Base-by-base conservation (phyloP, 1,284 basidiomycete genomes). In the Golubevia sp. region DNA sequence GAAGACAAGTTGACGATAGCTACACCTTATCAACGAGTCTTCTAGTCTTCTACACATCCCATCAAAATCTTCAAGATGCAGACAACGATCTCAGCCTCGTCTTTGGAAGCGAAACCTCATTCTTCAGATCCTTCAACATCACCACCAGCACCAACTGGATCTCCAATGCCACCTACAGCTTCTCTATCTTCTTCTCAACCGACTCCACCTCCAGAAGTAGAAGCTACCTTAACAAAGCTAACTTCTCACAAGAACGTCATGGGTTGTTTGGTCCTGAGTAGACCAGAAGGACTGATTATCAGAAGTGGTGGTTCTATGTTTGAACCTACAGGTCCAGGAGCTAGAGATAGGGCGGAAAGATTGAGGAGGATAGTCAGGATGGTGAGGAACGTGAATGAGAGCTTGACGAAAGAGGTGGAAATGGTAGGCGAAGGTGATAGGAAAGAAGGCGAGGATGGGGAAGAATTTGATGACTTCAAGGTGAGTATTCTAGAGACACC, bases 201-300 rank as follows among this genome's bases (percentile, higher is more conserved):
- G 4, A 59, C 68, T 2, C 76, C 74, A 13, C 74, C 76, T 0
- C 70, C 74, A 20, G 76, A 79, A 38, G 71, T 79, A 27, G 76
- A 79, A 59, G 71, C 75, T 2, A 77, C 74, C 1, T 59, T 79
- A n/a, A 66, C 67, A 7, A 67, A 74, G 25, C 65, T 79, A 26
- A 76, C 71, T 4, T 49, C 67, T 8, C 73, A 79, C 57, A 66
- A 65, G 18, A 70, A 69, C 38, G 76, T 79, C 20, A 56, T 67
- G 0, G 76, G 76, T 15, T 74, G 70, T 30, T 61, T 79, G 11
- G 69, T 79, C 21, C 71, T 79, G 15, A 68, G 66, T 26, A 62
- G 76, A 3, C 63, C 74, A 48, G 76, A 79, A 44, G 73, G 70
- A 1, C 56, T 79, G n/a, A 73, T 79, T n/a, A 79, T 79, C 49